Conservation (phyloP, 306 rosid genomes). For the Cucurbita argyrosperma region DNA sequence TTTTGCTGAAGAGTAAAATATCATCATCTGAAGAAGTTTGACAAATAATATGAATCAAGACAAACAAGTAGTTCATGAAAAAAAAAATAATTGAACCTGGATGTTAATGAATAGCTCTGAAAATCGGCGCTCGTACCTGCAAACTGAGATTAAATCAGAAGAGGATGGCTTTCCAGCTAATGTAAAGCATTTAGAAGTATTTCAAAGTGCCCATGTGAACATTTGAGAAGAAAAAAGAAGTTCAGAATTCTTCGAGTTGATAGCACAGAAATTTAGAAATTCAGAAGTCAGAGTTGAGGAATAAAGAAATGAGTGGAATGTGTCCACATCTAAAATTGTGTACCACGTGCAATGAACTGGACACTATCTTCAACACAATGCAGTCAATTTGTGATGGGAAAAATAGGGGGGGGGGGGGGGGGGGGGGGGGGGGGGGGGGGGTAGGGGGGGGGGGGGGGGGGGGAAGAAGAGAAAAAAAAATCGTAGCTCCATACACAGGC, state of each 20-base stretch:
- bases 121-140: conserved; percentile 60
- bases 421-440: no score
- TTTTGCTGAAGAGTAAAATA: conserved; percentile 1
- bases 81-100: conserved; percentile 30
- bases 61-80: conserved; percentile 1
- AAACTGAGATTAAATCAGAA: conserved; percentile 10
- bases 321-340: background rate
- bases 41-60: background rate
- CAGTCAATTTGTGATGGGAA: background rate
- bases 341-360: background rate
- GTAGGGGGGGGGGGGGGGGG: no score
- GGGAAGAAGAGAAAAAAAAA: background rate
- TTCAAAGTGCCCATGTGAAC: background rate
- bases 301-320: background rate
- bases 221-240: background rate
- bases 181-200: background rate
- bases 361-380: background rate
- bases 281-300: background rate
- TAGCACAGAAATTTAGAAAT: background rate
- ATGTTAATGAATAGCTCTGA: conserved; percentile 66
- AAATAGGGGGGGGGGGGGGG: background rate
- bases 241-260: background rate
- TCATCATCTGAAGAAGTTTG: background rate
- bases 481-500: background rate
- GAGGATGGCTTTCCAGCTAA: background rate